A percentile compares a stretch with the other conserved stretches of the same genome.
phyloP scores from a whole-genome alignment of 768 basidiomycete species.

The Naganishia antarctica region DNA sequence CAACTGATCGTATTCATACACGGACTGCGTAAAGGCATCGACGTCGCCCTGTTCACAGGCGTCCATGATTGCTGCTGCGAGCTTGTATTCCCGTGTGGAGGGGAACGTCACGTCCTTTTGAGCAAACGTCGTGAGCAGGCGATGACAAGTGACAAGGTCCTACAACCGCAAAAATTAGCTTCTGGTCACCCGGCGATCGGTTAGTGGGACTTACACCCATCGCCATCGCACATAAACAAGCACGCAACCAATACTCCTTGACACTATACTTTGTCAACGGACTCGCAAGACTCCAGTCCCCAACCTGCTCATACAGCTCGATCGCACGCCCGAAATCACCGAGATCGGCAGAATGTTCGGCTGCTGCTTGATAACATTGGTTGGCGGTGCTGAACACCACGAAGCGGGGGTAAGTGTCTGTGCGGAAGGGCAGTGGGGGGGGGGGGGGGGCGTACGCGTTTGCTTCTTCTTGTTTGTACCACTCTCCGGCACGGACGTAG shows the following conservation, averaged over 20 bases:
- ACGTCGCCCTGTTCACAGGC: constrained; percentile 67
- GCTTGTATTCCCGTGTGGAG: constrained; percentile 87
- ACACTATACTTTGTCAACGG: constrained; percentile 95
- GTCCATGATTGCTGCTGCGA: constrained; percentile 70
- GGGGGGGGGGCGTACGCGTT: constrained; percentile 63
- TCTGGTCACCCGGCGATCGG: too few relatives aligned
- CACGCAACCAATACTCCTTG: constrained; percentile 92
- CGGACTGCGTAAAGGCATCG: constrained; percentile 71
- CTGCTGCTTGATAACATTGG: constrained; percentile 91
- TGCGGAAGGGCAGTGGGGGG: constrained; percentile 26
- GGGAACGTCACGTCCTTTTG: constrained; percentile 79
- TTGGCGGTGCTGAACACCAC: constrained; percentile 78
- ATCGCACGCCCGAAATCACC: constrained; percentile 82
- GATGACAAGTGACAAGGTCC: constrained; percentile 78
- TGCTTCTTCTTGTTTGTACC: constrained; percentile 98
- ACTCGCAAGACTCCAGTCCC: constrained; percentile 70
- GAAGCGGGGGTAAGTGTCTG: too few relatives aligned
- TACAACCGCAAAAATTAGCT: too few relatives aligned
- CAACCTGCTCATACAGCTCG: constrained; percentile 82
- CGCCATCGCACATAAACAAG: constrained; percentile 81
- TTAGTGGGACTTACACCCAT: constrained; percentile 61
- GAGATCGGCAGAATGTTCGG: constrained; percentile 85
- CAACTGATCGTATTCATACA: constrained; percentile 87
- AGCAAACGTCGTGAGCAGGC: constrained; percentile 71
- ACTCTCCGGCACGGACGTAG: constrained; percentile 84